Base-by-base conservation (phyloP, 2,329 filamentous ascomycete species). In the Diaporthe caulivora region DNA sequence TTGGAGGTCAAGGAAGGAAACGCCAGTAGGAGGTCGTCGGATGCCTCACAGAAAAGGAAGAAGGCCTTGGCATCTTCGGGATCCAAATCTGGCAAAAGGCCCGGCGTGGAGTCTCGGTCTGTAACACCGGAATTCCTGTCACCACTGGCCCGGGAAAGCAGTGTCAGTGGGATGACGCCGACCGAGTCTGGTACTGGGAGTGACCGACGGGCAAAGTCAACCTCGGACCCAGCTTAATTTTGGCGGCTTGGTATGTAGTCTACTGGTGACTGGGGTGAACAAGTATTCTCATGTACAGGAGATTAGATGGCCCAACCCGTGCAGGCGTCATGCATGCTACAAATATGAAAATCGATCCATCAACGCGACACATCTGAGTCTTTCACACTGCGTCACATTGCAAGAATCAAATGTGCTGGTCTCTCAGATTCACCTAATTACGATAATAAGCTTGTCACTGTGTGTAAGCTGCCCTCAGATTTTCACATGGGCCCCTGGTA, bases 121-220 rank as follows among this genome's bases (percentile, higher is more conserved):
- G 83, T 87, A 3, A 90, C 88, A 3, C 89, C 88, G 0, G 89
- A 91, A 54, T 84, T 84, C 24, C 83, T 88, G 6, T 90, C 88
- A 3, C 89, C 88, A 3, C 79, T 91, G 74, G 86, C 87, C 9
- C 84, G 82, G 68, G 87, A 88, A 76, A 87, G 84, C 74, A 87
- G 82, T 62, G 75, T 82, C 34, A 77, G 75, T 69, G 77, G 75
- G 31, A 68, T 68, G n/a, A 76, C 60, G 3, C 53, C 75, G 17
- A 54, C 70, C 8, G 74, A 64, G 29, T 58, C 67, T 1, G 42
- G 21, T 34, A 53, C 71, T 11, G 53, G 44, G 44, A 54, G 58
- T 26, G 47, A 40, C 55, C 37, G 71, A 31, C 71, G 71, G 29
- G 44, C 42, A 7, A 73, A 75, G 54, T 55, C 71, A 17, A 29